Percentiles rank a stretch among this genome's conserved stretches.
phyloP scores from a whole-genome alignment of 495 filamentous ascomycete species.

The Penicillium egyptiacum region DNA sequence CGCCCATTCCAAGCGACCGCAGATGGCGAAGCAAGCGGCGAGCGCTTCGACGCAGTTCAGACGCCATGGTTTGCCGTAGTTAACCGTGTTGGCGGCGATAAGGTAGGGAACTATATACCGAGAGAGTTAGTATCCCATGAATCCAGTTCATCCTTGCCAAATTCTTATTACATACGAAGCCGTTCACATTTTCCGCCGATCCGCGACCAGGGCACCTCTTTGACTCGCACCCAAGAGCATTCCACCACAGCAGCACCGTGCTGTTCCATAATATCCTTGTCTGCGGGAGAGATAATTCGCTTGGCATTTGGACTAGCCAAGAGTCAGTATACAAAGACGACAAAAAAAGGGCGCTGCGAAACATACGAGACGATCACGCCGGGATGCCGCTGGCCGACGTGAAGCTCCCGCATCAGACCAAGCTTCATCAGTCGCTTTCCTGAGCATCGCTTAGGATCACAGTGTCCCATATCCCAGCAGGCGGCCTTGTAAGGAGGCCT shows the following conservation, averaged over 20 bases:
- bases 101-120: slow-evolving; percentile 71
- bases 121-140: slow-evolving; percentile 10
- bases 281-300: slow-evolving; percentile 73
- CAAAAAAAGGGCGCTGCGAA: slow-evolving; percentile 11
- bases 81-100: slow-evolving; percentile 93
- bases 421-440: slow-evolving; percentile 90
- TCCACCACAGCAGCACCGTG: slow-evolving; percentile 95
- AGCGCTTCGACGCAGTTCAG: slow-evolving; percentile 95
- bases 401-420: slow-evolving; percentile 89
- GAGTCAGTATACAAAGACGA: slow-evolving; percentile 15
- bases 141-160: not conserved
- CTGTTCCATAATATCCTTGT: slow-evolving; percentile 76
- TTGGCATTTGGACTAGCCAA: slow-evolving; percentile 78
- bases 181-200: slow-evolving; percentile 96
- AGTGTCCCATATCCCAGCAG: slow-evolving; percentile 97
- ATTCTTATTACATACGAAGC: slow-evolving; percentile 49
- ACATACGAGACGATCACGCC: slow-evolving; percentile 84
- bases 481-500: slow-evolving; percentile 81
- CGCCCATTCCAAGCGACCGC: slow-evolving; percentile 89
- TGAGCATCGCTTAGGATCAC: slow-evolving; percentile 94
- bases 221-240: slow-evolving; percentile 90
- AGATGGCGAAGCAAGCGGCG: slow-evolving; percentile 89
- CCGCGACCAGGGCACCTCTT: slow-evolving; percentile 84
- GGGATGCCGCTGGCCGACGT: slow-evolving; percentile 83
- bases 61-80: slow-evolving; percentile 93